Evolutionary conservation across 768 basidiomycete species (phyloP), one percentile per base, ranked within the genome.

Genomic region (Lentinus tigrinus): DNA sequence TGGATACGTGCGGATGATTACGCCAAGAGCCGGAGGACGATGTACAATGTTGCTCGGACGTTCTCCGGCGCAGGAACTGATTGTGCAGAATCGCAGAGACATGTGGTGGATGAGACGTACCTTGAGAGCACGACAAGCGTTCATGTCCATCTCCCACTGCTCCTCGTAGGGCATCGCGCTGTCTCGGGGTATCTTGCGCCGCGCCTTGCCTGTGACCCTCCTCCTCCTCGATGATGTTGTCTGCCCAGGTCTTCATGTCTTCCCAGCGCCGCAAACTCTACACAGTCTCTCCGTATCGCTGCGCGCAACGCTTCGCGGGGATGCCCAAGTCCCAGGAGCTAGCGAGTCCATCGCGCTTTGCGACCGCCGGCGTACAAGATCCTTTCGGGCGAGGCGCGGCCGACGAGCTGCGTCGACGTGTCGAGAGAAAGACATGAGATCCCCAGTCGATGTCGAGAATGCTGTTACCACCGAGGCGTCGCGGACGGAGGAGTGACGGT

Each of bases 331-430:
- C 95, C 91, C 93, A 95, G 9, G 88, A 84, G 38, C 94, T 86
- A 46, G 95, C 78, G 42, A 93, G 77, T 0, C 95, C 95, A 74
- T 97, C 95, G 56, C n/a, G n/a, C n/a, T n/a, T n/a, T n/a, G n/a
- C 95, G 78, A 23, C 93, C 94, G 26, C 88, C 94, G 2, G 92
- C 86, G 69, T 97, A 97, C 2, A 97, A 73, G 40, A 97, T 95
- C 4, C 95, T 94, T 63, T 91, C 85, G 0, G 95, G 94, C 3
- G 79, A 67, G 5, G 71, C 57, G n/a, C 76, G 77, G 5, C 88
- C 88, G n/a, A 80, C 69, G 7, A 97, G 79, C 47, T 82, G 81
- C 2, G 95, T 96, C 0, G 91, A 87, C 0, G 83, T 80, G 72
- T 98, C 95, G 21, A 98, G 76, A 0, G 91, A 94, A n/a, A 98